A percentile compares a stretch with the other conserved stretches of the same genome.
phyloP scores from a whole-genome alignment of 768 basidiomycete species.

The Tylopilus felleus region DNA sequence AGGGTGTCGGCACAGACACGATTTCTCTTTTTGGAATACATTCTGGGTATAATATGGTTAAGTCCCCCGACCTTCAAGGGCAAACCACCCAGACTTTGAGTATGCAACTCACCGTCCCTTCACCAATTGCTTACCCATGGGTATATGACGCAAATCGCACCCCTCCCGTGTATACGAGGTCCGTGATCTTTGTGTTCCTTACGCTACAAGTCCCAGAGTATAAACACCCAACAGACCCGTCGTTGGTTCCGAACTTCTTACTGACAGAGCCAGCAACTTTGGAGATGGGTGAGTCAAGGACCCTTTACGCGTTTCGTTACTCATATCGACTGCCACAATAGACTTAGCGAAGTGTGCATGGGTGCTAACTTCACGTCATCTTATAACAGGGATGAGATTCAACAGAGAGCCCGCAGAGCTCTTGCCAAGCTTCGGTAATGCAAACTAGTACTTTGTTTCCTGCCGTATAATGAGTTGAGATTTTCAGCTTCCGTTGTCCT shows the following conservation, averaged over 20 bases:
- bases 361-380: constrained; percentile 9
- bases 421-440: constrained; percentile 11
- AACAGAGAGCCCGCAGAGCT: constrained; percentile 2
- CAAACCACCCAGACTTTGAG: not conserved
- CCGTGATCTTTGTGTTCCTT: not conserved
- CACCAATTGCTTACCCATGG: not conserved
- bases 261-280: constrained; percentile 4
- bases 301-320: not conserved
- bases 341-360: constrained; percentile 4
- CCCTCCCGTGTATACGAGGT: constrained; percentile 4
- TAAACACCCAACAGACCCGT: constrained; percentile 3
- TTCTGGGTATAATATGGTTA: not conserved
- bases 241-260: constrained; percentile 13
- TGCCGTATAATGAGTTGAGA: not conserved
- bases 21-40: not conserved
- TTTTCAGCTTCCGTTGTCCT: constrained; percentile 9
- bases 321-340: not conserved
- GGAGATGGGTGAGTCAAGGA: constrained; percentile 4
- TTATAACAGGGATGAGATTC: not conserved
- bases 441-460: not conserved
- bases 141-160: not conserved
- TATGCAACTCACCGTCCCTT: not conserved
- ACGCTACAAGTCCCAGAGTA: not conserved
- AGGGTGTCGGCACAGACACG: too few species aligned
- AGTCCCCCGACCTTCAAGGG: not conserved